Evolutionary conservation across 305 asterid genomes (phyloP).

Genomic region (Solanum hybrid): DNA sequence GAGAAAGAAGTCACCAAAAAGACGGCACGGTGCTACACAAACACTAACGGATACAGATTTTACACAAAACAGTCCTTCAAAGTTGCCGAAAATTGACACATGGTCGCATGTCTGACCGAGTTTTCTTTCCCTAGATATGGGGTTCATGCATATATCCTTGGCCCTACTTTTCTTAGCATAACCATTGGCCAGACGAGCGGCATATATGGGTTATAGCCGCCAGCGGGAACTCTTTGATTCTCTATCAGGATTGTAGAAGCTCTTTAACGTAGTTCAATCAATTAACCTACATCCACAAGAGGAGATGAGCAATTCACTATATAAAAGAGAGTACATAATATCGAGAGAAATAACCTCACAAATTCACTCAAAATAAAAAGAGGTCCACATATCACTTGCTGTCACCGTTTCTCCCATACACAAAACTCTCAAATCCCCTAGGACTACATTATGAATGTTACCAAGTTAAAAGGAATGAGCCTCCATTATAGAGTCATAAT

Average conservation of each 20-base stretch:
- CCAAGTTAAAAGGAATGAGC: background rate
- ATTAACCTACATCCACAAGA: background rate
- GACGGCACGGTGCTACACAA: background rate
- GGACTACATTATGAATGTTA: background rate
- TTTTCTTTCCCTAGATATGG: background rate
- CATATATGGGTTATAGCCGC: background rate
- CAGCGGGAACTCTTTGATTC: background rate
- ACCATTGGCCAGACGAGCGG: background rate
- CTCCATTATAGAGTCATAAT: background rate
- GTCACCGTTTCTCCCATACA: background rate
- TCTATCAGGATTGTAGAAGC: background rate
- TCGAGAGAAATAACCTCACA: background rate
- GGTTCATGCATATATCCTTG: background rate
- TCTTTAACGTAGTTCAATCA: background rate
- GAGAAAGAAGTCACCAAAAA: background rate
- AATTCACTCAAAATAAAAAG: background rate
- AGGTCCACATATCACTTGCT: background rate
- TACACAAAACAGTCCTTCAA: background rate
- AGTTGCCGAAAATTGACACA: background rate
- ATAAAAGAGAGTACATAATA: background rate
- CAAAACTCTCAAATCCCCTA: background rate
- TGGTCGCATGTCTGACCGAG: background rate
- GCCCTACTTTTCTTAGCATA: background rate
- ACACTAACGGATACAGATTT: background rate
- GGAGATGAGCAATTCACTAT: background rate